A percentile compares a stretch with the other conserved stretches of the same genome.
phyloP scores from a whole-genome alignment of 768 basidiomycete genomes.

The Leccinellum luteum region DNA sequence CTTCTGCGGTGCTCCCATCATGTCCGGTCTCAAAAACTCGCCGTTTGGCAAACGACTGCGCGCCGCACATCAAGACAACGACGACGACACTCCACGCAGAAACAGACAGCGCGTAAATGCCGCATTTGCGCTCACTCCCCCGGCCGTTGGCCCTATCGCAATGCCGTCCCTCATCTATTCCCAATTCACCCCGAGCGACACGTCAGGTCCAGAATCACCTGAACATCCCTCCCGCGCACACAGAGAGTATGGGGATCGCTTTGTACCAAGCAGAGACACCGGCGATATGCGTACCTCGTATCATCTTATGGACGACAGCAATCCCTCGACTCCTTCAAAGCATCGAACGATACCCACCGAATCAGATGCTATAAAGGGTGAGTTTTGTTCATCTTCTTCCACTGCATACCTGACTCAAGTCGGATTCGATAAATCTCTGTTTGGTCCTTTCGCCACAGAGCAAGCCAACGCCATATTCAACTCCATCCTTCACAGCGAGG shows the following conservation, averaged over 20 bases:
- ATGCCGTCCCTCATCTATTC: conserved; percentile 57
- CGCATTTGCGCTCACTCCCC: conserved; percentile 46
- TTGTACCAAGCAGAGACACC: conserved; percentile 59
- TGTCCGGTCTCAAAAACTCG: conserved; percentile 82
- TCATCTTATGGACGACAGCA: conserved; percentile 54
- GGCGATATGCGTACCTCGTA: conserved; percentile 62
- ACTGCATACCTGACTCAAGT: neutral
- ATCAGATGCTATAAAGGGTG: conserved; percentile 76
- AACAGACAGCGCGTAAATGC: conserved; percentile 52
- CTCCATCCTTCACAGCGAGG: conserved; percentile 73
- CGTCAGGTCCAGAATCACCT: conserved; percentile 43
- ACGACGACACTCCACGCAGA: conserved; percentile 53
- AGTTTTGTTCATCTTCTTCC: conserved; percentile 5
- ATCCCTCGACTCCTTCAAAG: conserved; percentile 59
- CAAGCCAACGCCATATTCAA: conserved; percentile 84
- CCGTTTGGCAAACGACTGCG: conserved; percentile 83
- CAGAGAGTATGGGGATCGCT: conserved; percentile 54
- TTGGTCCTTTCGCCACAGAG: conserved; percentile 41
- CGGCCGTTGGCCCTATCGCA: conserved; percentile 36
- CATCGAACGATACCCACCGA: conserved; percentile 63
- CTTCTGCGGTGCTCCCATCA: conserved; percentile 22
- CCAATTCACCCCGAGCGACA: conserved; percentile 51
- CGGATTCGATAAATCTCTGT: conserved; percentile 18
- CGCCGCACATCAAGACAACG: conserved; percentile 57
- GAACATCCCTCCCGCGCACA: conserved; percentile 31